Evolutionary conservation across 1,284 basidiomycete genomes (phyloP).

Genomic region (Rhodotorula sp.): DNA sequence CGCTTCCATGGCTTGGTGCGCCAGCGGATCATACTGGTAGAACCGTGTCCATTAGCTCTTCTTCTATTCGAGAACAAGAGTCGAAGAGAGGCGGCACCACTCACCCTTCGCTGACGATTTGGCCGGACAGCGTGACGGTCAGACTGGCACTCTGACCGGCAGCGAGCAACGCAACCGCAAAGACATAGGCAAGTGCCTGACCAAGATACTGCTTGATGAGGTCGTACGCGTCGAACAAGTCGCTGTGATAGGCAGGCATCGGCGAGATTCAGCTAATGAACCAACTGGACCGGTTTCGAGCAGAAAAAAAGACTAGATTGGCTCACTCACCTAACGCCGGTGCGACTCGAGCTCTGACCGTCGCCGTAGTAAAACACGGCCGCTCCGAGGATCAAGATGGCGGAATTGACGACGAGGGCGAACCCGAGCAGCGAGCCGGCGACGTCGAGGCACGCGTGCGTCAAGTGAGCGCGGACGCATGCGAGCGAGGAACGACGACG

Average conservation of each 20-base stretch:
- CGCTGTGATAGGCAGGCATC: slow-evolving; percentile 33
- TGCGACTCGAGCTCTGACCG: background rate
- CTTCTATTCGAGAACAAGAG: too few relatives aligned
- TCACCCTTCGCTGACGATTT: slow-evolving; percentile 82
- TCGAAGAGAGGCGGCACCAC: background rate
- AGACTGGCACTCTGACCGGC: slow-evolving; percentile 90
- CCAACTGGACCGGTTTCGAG: too few relatives aligned
- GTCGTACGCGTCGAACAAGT: slow-evolving; percentile 76
- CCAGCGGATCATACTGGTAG: slow-evolving; percentile 84
- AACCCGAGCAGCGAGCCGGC: slow-evolving; percentile 64
- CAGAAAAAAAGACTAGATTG: too few relatives aligned
- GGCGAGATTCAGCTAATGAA: background rate
- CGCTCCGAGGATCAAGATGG: slow-evolving; percentile 58
- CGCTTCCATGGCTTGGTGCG: slow-evolving; percentile 55
- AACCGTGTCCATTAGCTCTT: too few relatives aligned
- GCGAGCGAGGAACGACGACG: slow-evolving; percentile 47
- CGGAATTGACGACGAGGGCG: slow-evolving; percentile 75
- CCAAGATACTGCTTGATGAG: slow-evolving; percentile 68
- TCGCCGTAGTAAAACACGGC: slow-evolving; percentile 69
- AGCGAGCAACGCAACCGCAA: slow-evolving; percentile 78
- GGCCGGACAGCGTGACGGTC: slow-evolving; percentile 85
- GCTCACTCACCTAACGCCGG: slow-evolving; percentile 3
- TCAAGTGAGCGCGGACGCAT: slow-evolving; percentile 72
- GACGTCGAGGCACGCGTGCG: slow-evolving; percentile 64
- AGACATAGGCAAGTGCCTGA: slow-evolving; percentile 72